These are phyloP conservation scores for Violaceomyces palustris DNA, from an alignment of 1,284 basidiomycete species.

Conservation along the genomic window DNA sequence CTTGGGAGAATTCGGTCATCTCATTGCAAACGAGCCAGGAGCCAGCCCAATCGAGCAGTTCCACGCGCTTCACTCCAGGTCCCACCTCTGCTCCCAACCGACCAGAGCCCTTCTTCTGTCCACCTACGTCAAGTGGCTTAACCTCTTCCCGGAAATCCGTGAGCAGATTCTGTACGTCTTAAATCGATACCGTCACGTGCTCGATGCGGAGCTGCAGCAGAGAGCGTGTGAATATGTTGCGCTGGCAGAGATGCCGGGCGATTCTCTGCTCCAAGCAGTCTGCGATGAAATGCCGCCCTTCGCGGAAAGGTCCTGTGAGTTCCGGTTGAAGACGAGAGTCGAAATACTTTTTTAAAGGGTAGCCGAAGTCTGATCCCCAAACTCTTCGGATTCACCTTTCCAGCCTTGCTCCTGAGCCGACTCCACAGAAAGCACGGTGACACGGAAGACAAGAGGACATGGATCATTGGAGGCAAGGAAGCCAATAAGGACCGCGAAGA, in stretches of 20 bases:
- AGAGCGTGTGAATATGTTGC: slow-evolving; percentile 67
- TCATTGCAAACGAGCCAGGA: slow-evolving; percentile 89
- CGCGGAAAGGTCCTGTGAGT: slow-evolving; percentile 79
- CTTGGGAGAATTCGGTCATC: slow-evolving; percentile 86
- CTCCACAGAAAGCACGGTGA: slow-evolving; percentile 83
- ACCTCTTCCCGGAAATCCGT: slow-evolving; percentile 98
- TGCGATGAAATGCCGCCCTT: slow-evolving; percentile 99
- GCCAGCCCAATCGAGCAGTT: slow-evolving; percentile 94
- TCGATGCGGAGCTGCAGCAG: slow-evolving; percentile 97
- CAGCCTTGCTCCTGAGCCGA: slow-evolving; percentile 66
- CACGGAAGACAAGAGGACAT: slow-evolving; percentile 75
- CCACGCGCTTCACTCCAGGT: slow-evolving; percentile 86
- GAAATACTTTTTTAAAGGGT: no score
- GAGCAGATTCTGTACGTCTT: slow-evolving; percentile 88
- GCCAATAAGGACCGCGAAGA: slow-evolving; percentile 70
- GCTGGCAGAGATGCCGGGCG: slow-evolving; percentile 58
- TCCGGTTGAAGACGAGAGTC: no score
- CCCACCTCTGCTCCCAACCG: slow-evolving; percentile 85
- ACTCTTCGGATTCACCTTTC: no score
- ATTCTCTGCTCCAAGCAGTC: slow-evolving; percentile 85
- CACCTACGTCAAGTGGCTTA: slow-evolving; percentile 99
- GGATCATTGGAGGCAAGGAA: slow-evolving; percentile 90
- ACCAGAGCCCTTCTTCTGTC: slow-evolving; percentile 89
- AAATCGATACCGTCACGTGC: slow-evolving; percentile 85
- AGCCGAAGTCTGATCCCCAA: no score